Base-by-base conservation (phyloP, 2,329 filamentous ascomycete genomes). In the Furcasterigmium furcatum region DNA sequence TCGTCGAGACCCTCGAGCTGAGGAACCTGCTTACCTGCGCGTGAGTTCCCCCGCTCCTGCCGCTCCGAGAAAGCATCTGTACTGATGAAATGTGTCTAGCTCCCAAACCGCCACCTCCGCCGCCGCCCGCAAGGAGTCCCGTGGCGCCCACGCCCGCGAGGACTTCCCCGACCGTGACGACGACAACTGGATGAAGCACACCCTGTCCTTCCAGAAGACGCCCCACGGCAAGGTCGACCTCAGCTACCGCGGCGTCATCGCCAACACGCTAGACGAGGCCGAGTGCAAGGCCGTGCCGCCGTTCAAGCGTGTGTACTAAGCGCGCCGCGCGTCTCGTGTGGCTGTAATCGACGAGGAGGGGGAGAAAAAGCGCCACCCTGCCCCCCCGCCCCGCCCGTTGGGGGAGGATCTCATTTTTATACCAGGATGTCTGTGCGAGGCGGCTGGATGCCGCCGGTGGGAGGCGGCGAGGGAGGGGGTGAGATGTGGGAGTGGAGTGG, bases 151-250 rank as follows among this genome's bases (percentile, higher is more conserved):
- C 71, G 94, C 94, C 55, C 88, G 94, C 56, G 94, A 99, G 77
- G 94, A 99, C 67, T 97, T 70, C 80, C 92, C 92, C 47, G 91
- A 97, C 16, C 87, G 94, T 76, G 89, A 97, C 64, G 94, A 99
- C 65, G 79, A 85, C 70, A 87, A 95, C 70, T 97, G 92, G 92
- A 96, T 96, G 92, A 97, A 97, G 85, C 94, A 99, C 81, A 95
- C 90, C 38, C 81, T 99, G 51, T 90, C 86, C 55, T 99, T 87
- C 87, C 94, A 99, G 80, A 95, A 90, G 85, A 68, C 85, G 64
- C 88, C 91, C 27, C 92, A 97, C 62, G 87, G 87, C 64, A 82
- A 90, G 73, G 83, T 94, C 46, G 87, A 97, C 51, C 77, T 97
- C 52, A 77, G 82, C 52, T 97, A 97, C 81, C 83, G 94, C 68